Evolutionary conservation across 345 rosid genomes (phyloP).

Genomic region (Sonneratia alba): DNA sequence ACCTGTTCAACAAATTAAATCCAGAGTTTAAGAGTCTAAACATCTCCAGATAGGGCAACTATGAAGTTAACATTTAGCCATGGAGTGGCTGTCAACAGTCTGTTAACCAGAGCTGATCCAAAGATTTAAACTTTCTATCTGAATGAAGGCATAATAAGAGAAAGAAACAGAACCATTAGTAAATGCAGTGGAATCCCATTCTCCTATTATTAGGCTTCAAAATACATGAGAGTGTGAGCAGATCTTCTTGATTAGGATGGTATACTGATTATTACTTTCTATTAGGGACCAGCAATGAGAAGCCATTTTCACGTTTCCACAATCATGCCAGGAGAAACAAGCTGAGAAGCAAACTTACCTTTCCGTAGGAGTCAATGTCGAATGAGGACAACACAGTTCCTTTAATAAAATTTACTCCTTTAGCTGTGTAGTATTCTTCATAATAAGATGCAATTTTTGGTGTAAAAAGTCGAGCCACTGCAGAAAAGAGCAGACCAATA

Average conservation of each 20-base stretch:
- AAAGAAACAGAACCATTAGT: background rate
- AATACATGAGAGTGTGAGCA: background rate
- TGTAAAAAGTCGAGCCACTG: slow-evolving; percentile 92
- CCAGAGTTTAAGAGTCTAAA: background rate
- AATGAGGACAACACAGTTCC: slow-evolving; percentile 77
- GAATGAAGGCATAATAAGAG: background rate
- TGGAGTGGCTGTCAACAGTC: background rate
- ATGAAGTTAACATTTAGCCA: background rate
- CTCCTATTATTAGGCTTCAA: background rate
- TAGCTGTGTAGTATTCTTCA: slow-evolving; percentile 63
- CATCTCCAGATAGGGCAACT: background rate
- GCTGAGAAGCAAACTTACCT: slow-evolving; percentile 25
- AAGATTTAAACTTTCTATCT: background rate
- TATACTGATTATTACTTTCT: background rate
- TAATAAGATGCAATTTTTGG: slow-evolving; percentile 72
- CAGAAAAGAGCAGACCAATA: slow-evolving; percentile 2
- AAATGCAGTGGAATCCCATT: background rate
- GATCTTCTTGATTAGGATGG: background rate
- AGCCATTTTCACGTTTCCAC: background rate
- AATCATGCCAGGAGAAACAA: background rate
- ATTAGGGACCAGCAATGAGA: background rate
- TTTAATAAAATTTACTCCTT: slow-evolving; percentile 76
- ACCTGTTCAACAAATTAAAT: slow-evolving; percentile 37
- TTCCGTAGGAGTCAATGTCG: slow-evolving; percentile 51
- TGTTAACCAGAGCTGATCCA: background rate